These are phyloP conservation scores for Noccaea caerulescens DNA, from an alignment of 345 rosid genomes.

Conservation along the genomic window DNA sequence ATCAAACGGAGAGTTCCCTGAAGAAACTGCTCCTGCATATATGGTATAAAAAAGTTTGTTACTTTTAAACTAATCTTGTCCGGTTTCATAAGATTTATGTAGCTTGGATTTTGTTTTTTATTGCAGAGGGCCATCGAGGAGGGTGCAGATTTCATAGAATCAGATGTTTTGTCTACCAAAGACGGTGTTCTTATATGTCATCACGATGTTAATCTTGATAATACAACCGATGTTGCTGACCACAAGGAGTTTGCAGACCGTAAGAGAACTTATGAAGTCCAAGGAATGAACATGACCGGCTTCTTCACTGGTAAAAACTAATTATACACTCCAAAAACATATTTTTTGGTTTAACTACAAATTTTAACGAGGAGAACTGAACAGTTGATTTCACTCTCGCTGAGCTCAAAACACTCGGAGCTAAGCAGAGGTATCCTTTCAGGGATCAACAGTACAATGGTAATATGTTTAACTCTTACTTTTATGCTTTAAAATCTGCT, in stretches of 20 bases:
- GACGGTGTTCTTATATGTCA: conserved; percentile 85
- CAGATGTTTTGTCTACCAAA: conserved; percentile 77
- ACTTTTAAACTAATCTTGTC: conserved; percentile 1
- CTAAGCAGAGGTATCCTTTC: conserved; percentile 77
- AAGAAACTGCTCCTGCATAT: conserved; percentile 93
- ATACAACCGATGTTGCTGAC: conserved; percentile 67
- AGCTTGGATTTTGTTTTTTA: background rate
- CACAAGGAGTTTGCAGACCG: conserved; percentile 85
- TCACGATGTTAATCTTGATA: conserved; percentile 83
- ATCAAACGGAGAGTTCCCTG: conserved; percentile 92
- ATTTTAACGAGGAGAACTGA: conserved; percentile 12
- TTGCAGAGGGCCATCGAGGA: conserved; percentile 93
- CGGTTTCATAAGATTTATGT: background rate
- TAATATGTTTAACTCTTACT: conserved; percentile 26
- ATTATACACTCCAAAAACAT: background rate
- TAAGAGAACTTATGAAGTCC: conserved; percentile 79
- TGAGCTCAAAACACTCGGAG: conserved; percentile 72
- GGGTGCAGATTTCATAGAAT: conserved; percentile 93
- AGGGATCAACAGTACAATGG: conserved; percentile 94
- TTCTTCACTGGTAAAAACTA: conserved; percentile 66
- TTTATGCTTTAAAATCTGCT: background rate
- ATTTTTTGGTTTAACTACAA: background rate
- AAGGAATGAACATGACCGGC: conserved; percentile 74
- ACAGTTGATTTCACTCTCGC: conserved; percentile 87
- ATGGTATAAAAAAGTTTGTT: conserved; percentile 47